Percentiles rank a stretch among this genome's conserved stretches.
phyloP scores from a whole-genome alignment of 2,329 filamentous ascomycete species.

The Orbilia blumenaviensis region DNA sequence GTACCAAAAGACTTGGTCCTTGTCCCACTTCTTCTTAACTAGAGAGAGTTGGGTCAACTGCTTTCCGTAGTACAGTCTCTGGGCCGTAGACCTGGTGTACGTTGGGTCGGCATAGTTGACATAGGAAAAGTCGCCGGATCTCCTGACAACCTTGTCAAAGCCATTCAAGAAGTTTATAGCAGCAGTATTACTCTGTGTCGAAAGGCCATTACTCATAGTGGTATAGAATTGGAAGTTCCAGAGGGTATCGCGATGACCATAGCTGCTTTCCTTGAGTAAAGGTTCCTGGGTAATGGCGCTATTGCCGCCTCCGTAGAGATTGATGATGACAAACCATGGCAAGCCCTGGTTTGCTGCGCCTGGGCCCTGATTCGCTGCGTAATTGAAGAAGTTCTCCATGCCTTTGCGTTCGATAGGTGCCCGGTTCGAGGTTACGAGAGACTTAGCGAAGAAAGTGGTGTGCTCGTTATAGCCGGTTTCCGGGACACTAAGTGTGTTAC shows the following conservation, averaged over 20 bases:
- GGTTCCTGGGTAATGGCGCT: slow-evolving; percentile 44
- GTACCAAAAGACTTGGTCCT: slow-evolving; percentile 49
- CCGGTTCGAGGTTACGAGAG: slow-evolving; percentile 31
- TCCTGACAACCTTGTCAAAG: slow-evolving; percentile 35
- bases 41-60: slow-evolving; percentile 20
- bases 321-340: slow-evolving; percentile 56
- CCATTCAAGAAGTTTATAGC: slow-evolving; percentile 26
- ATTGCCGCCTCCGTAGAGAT: slow-evolving; percentile 55
- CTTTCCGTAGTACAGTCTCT: slow-evolving; percentile 40
- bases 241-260: slow-evolving; percentile 55
- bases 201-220: slow-evolving; percentile 10
- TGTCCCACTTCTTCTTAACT: slow-evolving; percentile 52
- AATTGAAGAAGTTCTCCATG: slow-evolving; percentile 40
- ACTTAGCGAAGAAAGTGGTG: slow-evolving; percentile 47
- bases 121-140: slow-evolving; percentile 40
- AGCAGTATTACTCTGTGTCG: neutral
- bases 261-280: slow-evolving; percentile 49
- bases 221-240: slow-evolving; percentile 56
- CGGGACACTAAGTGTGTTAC: slow-evolving; percentile 18
- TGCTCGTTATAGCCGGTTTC: slow-evolving; percentile 49
- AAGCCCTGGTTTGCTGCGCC: slow-evolving; percentile 3
- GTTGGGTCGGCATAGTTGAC: slow-evolving; percentile 51
- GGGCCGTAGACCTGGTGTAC: slow-evolving; percentile 11
- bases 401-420: slow-evolving; percentile 15
- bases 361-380: slow-evolving; percentile 19